Evolutionary conservation across 2,329 filamentous ascomycete genomes (phyloP).

Genomic region (Cadophora luteo-olivacea): DNA sequence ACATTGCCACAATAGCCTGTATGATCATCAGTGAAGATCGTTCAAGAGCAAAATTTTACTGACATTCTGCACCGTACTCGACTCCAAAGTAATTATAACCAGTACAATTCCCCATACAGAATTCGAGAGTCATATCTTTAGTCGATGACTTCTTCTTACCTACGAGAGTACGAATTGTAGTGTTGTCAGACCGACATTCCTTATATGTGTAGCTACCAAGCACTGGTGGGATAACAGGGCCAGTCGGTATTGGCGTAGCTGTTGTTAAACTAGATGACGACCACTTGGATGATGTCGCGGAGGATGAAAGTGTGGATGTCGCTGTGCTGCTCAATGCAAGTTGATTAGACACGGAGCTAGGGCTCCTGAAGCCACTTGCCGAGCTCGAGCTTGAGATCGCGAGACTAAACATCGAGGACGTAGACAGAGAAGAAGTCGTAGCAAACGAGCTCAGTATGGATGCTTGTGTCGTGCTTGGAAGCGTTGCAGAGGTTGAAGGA

Average conservation of each 20-base stretch:
- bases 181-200: constrained; percentile 35
- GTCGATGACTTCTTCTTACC: constrained; percentile 19
- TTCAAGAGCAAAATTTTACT: constrained; percentile 18
- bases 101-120: constrained; percentile 40
- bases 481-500: too few species aligned
- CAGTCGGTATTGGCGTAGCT: constrained; percentile 22
- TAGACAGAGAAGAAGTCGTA: too few species aligned
- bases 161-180: constrained; percentile 29
- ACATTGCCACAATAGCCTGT: constrained; percentile 24
- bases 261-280: too few species aligned
- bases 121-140: constrained; percentile 40
- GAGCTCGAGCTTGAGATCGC: too few species aligned
- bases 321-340: too few species aligned
- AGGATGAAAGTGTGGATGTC: not conserved
- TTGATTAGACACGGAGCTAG: too few species aligned
- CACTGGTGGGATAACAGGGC: constrained; percentile 30
- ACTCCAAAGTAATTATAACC: constrained; percentile 47
- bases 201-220: constrained; percentile 26
- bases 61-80: constrained; percentile 47
- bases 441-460: too few species aligned
- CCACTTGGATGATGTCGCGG: not conserved
- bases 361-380: too few species aligned
- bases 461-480: too few species aligned
- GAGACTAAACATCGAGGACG: too few species aligned
- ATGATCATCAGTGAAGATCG: constrained; percentile 19